Percentiles rank a stretch among this genome's conserved stretches.
These are phyloP conservation scores for Prosopis cineraria DNA, from an alignment of 306 rosid genomes.

Conservation along the genomic window DNA sequence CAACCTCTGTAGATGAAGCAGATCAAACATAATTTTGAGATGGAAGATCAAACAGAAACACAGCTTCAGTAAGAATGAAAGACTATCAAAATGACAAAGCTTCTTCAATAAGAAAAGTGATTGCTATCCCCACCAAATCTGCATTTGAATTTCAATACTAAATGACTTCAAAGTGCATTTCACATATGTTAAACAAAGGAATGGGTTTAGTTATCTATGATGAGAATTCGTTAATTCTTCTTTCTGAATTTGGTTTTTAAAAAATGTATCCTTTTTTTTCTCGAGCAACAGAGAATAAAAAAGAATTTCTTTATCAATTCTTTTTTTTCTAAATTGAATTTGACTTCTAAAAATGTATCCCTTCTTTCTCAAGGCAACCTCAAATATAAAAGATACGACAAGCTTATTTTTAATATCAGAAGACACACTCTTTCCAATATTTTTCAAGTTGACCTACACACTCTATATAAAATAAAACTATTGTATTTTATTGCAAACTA, in stretches of 20 bases:
- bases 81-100: background rate
- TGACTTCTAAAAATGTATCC: slow-evolving; percentile 3
- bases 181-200: slow-evolving; percentile 1
- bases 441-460: background rate
- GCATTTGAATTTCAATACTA: slow-evolving; percentile 19
- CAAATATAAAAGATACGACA: background rate
- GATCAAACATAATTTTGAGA: slow-evolving; percentile 12
- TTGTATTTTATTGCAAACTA: slow-evolving; percentile 25
- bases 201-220: slow-evolving; percentile 17
- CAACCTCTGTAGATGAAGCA: slow-evolving; percentile 65
- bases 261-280: slow-evolving; percentile 8
- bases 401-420: background rate
- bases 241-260: slow-evolving; percentile 5
- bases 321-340: slow-evolving; percentile 15
- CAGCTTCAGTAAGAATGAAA: slow-evolving; percentile 10
- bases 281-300: slow-evolving; percentile 2
- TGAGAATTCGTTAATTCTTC: background rate
- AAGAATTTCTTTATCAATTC: background rate
- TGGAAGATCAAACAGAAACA: slow-evolving; percentile 18
- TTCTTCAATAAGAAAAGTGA: slow-evolving; percentile 4
- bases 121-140: background rate
- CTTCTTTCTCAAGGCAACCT: slow-evolving; percentile 12
- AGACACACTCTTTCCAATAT: background rate
- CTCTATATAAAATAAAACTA: background rate
- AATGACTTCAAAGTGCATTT: background rate